Percentiles rank a stretch among this genome's conserved stretches.
Evolutionary conservation across 192 early-diverging fungal species (phyloP).

Genomic region (Coemansia sp.): DNA sequence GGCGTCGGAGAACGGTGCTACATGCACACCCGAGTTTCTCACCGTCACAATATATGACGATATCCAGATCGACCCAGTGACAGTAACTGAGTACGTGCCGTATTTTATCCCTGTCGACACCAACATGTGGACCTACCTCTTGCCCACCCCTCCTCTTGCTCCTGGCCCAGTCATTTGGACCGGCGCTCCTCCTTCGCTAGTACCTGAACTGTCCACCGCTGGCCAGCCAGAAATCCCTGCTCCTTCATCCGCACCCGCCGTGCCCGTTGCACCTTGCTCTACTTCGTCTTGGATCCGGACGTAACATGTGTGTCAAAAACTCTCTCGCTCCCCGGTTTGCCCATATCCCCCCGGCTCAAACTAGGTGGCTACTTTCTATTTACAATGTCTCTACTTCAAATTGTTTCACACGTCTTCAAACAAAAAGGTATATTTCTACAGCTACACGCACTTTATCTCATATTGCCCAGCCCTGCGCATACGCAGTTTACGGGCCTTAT

Average conservation of each 20-base stretch:
- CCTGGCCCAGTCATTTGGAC: constrained; percentile 47
- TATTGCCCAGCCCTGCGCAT: too few species aligned
- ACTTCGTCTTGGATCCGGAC: constrained; percentile 17
- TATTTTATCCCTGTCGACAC: constrained; percentile 14
- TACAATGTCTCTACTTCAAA: not conserved
- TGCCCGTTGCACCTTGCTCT: not conserved
- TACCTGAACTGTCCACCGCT: not conserved
- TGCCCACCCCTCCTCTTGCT: constrained; percentile 13
- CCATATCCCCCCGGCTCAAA: not conserved
- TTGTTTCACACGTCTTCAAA: not conserved
- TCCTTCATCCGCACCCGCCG: not conserved
- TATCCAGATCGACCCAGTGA: constrained; percentile 3
- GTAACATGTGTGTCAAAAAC: not conserved
- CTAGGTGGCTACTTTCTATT: not conserved
- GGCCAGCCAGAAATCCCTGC: constrained; percentile 4
- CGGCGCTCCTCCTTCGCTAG: not conserved
- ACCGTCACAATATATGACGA: constrained; percentile 18
- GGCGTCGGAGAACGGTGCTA: not conserved
- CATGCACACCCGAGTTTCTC: not conserved
- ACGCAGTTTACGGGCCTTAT: not conserved
- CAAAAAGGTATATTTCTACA: too few species aligned
- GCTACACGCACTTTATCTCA: not conserved
- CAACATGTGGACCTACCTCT: constrained; percentile 7
- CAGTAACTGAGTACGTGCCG: constrained; percentile 22
- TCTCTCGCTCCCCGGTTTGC: not conserved